phyloP scores from a whole-genome alignment of 257 asterid genomes.

The Solanum dulcamara region DNA sequence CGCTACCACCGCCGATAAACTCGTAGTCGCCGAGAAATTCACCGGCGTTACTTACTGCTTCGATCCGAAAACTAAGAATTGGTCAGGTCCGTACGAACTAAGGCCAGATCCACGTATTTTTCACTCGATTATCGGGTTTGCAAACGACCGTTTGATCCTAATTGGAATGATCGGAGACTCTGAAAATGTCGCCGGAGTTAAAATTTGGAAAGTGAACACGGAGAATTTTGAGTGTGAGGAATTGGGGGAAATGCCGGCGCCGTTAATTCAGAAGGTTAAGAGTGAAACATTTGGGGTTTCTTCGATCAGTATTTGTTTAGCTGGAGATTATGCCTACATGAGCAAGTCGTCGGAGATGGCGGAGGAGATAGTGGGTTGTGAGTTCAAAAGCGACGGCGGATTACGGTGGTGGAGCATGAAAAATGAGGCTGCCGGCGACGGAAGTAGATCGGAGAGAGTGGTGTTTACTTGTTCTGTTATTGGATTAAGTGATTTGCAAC shows the following conservation, averaged over 20 bases:
- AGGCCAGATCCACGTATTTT: conserved; percentile 21
- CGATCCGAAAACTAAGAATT: conserved; percentile 30
- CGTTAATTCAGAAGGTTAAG: conserved; percentile 22
- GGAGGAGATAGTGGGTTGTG: conserved; percentile 52
- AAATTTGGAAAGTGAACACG: conserved; percentile 32
- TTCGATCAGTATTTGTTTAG: conserved; percentile 22
- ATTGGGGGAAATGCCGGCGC: conserved; percentile 52
- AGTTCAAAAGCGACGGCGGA: conserved; percentile 18
- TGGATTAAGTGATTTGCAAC: conserved; percentile 35
- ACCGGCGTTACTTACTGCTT: conserved; percentile 46
- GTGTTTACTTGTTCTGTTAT: conserved; percentile 40
- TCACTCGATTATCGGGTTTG: conserved; percentile 29
- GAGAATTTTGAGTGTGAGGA: conserved; percentile 20
- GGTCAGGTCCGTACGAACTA: conserved; percentile 32
- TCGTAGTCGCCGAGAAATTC: conserved; percentile 35
- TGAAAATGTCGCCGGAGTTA: conserved; percentile 17
- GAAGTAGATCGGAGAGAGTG: conserved; percentile 13
- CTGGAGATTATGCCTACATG: conserved; percentile 31
- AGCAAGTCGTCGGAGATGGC: conserved; percentile 26
- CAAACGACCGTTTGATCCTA: conserved; percentile 18
- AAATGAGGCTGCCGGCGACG: conserved; percentile 25
- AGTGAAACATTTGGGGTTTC: conserved; percentile 21
- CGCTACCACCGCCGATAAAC: conserved; percentile 31
- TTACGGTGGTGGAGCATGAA: conserved; percentile 61
- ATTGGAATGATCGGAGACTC: conserved; percentile 24